Evolutionary conservation across 352 stramenopile genomes (phyloP), one percentile per base, ranked within the genome.

Genomic region (Pythium phragmitis): DNA sequence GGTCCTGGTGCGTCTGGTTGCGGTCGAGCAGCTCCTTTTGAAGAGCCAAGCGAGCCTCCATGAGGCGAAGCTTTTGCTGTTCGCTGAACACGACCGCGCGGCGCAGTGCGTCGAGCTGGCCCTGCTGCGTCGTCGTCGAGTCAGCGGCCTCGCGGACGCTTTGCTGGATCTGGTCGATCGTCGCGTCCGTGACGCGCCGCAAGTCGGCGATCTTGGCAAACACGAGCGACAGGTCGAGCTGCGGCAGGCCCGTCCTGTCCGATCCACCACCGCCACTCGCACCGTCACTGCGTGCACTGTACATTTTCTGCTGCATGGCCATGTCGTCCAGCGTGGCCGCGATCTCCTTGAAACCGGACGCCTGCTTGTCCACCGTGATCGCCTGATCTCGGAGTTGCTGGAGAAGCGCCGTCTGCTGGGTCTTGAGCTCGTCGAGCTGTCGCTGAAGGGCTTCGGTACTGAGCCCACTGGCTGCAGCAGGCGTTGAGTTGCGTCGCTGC

Each of bases 171-270:
- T 75, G 71, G 17, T 77, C 80, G 7, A 91, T 59, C 2, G 81
- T 86, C 2, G 76, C 76, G 62, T 89, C 77, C 5, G 81, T 90
- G 8, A 76, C 70, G 17, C 82, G 74, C 0, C 81, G 77, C 57
- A 94, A 55, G 36, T 92, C 85, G 0, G 82, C 75, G 54, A 92
- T 84, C 53, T 90, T 92, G 17, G 82, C 85, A 56, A 94, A 94
- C 45, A 94, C 82, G 19, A 94, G 68, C 45, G 85, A 94, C 28
- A 94, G 60, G 73, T 92, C 82, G 1, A 90, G 70, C 52, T 85
- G 77, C 1, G 57, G 56, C 2, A 56, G 49, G 7, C 41, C 60
- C 19, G 52, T 50, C 33, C 45, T 55, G 48, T 66, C 30, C 8
- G 60, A 36, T 37, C 30, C 30, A 34, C 65, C 55, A 30, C 26